phyloP scores from a whole-genome alignment of 2,329 filamentous ascomycete genomes.

The Chrysoporthe puriensis region DNA sequence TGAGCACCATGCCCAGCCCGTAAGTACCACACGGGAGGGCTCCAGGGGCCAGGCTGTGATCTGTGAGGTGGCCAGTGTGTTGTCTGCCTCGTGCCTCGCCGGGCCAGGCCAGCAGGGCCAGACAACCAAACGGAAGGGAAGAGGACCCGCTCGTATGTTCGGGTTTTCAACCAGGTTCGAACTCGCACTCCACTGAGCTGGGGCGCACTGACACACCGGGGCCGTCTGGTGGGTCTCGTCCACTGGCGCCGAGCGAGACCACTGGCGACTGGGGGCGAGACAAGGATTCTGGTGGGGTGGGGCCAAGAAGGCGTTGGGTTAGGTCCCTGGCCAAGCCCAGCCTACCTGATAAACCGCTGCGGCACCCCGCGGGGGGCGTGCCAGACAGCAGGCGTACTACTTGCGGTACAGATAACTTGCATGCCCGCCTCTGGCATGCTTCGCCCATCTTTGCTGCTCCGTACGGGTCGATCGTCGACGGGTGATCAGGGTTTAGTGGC shows the following conservation, averaged over 20 bases:
- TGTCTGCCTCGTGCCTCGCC: background rate
- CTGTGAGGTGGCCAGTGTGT: constrained; percentile 2
- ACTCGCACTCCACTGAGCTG: background rate
- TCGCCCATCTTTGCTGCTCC: no score
- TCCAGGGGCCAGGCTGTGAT: background rate
- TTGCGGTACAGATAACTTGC: background rate
- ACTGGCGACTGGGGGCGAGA: background rate
- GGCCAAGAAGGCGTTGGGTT: background rate
- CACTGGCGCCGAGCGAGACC: background rate
- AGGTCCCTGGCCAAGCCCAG: constrained; percentile 3
- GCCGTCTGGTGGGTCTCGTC: background rate
- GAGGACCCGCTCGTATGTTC: constrained; percentile 4
- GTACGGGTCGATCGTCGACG: no score
- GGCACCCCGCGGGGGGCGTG: constrained; percentile 6
- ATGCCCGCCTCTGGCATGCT: background rate
- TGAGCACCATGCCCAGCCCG: no score
- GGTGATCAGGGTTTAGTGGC: no score
- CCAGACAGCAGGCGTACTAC: background rate
- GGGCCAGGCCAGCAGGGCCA: background rate
- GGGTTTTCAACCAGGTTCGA: constrained; percentile 1
- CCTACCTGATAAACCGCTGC: background rate
- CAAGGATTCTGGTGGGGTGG: background rate
- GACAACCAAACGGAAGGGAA: background rate
- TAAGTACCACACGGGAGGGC: background rate
- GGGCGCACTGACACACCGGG: constrained; percentile 6